Evolutionary conservation across 306 rosid species (phyloP).

Genomic region (Rosa lucieae): DNA sequence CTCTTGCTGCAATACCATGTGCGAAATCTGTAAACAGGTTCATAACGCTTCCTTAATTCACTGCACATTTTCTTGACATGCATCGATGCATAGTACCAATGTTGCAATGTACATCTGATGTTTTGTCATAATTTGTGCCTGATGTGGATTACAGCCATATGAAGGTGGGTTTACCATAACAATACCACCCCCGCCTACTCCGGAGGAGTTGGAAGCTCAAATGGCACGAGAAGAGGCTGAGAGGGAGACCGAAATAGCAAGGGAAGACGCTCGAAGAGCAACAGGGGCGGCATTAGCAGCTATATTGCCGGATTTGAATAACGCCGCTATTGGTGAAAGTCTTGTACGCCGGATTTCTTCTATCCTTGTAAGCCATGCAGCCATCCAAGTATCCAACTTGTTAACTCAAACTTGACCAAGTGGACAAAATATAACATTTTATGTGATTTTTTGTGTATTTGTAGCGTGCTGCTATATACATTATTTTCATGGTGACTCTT

Average conservation of each 20-base stretch:
- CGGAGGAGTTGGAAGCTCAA: not conserved
- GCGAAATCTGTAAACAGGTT: conserved; percentile 87
- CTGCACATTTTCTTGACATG: not conserved
- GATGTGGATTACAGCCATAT: conserved; percentile 5
- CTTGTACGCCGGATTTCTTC: not conserved
- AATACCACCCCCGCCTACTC: not conserved
- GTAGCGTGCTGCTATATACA: not conserved
- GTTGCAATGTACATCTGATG: not conserved
- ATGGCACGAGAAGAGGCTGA: not conserved
- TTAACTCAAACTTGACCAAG: not conserved
- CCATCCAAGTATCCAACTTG: not conserved
- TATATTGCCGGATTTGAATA: not conserved
- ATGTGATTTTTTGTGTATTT: not conserved
- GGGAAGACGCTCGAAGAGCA: not conserved
- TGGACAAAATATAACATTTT: too few species aligned
- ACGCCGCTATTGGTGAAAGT: not conserved
- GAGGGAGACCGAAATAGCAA: too few species aligned
- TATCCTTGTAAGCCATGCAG: not conserved
- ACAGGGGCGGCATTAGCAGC: not conserved
- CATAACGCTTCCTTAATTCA: not conserved
- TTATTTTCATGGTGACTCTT: not conserved
- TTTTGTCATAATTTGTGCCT: not conserved
- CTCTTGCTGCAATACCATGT: conserved; percentile 56
- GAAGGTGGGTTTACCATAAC: not conserved
- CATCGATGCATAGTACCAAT: not conserved